phyloP scores from a whole-genome alignment of 2,329 filamentous ascomycete genomes.

The Pseudogymnoascus sp. region DNA sequence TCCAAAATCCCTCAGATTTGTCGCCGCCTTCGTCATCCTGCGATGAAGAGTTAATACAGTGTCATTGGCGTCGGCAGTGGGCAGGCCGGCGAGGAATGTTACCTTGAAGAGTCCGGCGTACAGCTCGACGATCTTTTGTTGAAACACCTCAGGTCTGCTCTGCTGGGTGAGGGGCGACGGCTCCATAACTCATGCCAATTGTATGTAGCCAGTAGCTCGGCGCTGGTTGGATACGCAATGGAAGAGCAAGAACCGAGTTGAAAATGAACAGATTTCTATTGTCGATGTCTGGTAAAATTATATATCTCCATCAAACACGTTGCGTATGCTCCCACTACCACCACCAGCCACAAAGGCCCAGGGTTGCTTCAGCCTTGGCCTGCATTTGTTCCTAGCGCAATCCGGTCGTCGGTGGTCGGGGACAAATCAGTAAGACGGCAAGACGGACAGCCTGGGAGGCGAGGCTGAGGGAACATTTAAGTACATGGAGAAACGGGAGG shows the following conservation, averaged over 20 bases:
- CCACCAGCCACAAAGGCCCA: neutral
- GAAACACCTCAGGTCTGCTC: slow-evolving; percentile 79
- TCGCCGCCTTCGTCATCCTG: slow-evolving; percentile 59
- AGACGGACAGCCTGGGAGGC: neutral
- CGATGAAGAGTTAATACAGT: slow-evolving; percentile 23
- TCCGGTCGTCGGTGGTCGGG: neutral
- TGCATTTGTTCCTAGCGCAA: neutral
- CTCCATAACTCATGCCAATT: slow-evolving; percentile 52
- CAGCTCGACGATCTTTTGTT: slow-evolving; percentile 86
- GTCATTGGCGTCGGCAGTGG: neutral
- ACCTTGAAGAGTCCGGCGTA: slow-evolving; percentile 81
- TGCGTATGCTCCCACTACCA: neutral
- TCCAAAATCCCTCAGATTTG: slow-evolving; percentile 86
- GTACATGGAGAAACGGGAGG: neutral
- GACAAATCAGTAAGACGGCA: neutral
- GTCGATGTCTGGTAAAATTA: neutral
- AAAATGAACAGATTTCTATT: neutral
- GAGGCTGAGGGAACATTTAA: neutral
- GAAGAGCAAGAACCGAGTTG: neutral
- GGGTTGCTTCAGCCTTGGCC: neutral
- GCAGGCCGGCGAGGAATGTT: slow-evolving; percentile 20
- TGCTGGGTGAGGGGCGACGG: slow-evolving; percentile 90
- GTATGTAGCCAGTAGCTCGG: neutral
- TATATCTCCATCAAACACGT: neutral
- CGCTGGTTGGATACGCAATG: neutral